A percentile compares a stretch with the other conserved stretches of the same genome.
Conservation (phyloP, 2,329 filamentous ascomycete genomes). For the Aspergillus tubingensis region DNA sequence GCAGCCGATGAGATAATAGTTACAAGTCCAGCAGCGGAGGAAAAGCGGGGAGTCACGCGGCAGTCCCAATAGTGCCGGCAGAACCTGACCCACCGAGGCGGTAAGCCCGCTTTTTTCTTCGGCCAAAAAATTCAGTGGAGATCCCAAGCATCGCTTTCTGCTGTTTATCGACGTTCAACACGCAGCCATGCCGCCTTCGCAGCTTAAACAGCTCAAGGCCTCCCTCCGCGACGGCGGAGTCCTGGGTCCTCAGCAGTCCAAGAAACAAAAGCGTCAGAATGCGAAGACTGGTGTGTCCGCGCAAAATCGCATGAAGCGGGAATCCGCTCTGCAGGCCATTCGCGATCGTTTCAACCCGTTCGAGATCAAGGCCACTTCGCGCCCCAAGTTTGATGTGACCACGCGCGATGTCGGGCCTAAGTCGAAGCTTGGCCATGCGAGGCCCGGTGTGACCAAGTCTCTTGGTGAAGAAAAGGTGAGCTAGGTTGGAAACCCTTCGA, state of each 20-base stretch:
- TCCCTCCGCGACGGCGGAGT: slow-evolving; percentile 88
- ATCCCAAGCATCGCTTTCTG: slow-evolving; percentile 18
- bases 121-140: slow-evolving; percentile 31
- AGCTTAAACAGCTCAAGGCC: slow-evolving; percentile 92
- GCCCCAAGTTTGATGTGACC: slow-evolving; percentile 82
- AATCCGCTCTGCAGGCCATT: slow-evolving; percentile 78
- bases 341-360: slow-evolving; percentile 98
- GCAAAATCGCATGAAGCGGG: slow-evolving; percentile 74
- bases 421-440: slow-evolving; percentile 60
- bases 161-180: slow-evolving; percentile 13
- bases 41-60: slow-evolving; percentile 19
- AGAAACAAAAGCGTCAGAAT: slow-evolving; percentile 83
- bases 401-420: slow-evolving; percentile 58
- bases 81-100: slow-evolving; percentile 34
- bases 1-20: too few species aligned
- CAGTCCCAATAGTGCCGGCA: slow-evolving; percentile 22
- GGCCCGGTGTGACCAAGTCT: slow-evolving; percentile 83
- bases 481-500: slow-evolving; percentile 18
- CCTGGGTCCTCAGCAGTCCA: slow-evolving; percentile 87
- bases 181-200: slow-evolving; percentile 81
- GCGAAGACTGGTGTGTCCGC: slow-evolving; percentile 66
- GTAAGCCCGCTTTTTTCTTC: slow-evolving; percentile 36
- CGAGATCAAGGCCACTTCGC: slow-evolving; percentile 80
- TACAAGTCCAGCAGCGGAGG: background rate
- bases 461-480: slow-evolving; percentile 79